A percentile compares a stretch with the other conserved stretches of the same genome.
Evolutionary conservation across 208 protist species (phyloP).

Genomic region (Leishmania gerbilli): DNA sequence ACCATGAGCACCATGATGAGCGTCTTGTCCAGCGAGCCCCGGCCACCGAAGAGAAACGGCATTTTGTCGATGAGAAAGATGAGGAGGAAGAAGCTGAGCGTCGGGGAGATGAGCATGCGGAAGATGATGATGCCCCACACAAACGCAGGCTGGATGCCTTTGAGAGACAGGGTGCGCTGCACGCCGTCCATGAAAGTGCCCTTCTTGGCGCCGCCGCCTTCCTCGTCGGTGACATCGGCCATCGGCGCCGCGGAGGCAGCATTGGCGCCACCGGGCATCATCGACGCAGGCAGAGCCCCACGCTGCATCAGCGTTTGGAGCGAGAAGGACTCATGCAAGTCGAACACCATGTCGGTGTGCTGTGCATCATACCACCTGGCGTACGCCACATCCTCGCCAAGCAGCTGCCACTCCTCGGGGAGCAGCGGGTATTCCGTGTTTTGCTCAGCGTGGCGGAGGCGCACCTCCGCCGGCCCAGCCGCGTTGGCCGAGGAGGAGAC

Average conservation of each 20-base stretch:
- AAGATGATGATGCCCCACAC: slow-evolving; percentile 62
- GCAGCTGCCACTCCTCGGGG: slow-evolving; percentile 27
- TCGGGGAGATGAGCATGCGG: slow-evolving; percentile 63
- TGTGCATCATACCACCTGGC: slow-evolving; percentile 36
- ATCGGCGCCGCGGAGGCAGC: slow-evolving; percentile 4
- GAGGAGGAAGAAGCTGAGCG: slow-evolving; percentile 52
- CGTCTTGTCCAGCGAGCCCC: slow-evolving; percentile 42
- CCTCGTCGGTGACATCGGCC: slow-evolving; percentile 5
- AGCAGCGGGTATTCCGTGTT: slow-evolving; percentile 63
- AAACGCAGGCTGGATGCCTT: slow-evolving; percentile 49
- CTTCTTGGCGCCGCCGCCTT: background rate
- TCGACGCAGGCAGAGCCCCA: slow-evolving; percentile 14
- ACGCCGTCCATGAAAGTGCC: slow-evolving; percentile 16
- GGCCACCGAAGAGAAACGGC: slow-evolving; percentile 64
- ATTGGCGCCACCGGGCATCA: background rate
- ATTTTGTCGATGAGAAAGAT: slow-evolving; percentile 35
- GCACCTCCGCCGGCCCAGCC: slow-evolving; percentile 9
- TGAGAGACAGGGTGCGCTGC: slow-evolving; percentile 37
- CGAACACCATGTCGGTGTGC: slow-evolving; percentile 42
- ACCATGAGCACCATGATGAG: slow-evolving; percentile 76
- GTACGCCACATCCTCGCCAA: slow-evolving; percentile 33
- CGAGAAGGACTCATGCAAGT: slow-evolving; percentile 46
- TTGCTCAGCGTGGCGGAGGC: slow-evolving; percentile 64
- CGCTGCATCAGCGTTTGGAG: slow-evolving; percentile 22
- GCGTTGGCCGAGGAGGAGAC: slow-evolving; percentile 24